Percentiles rank a stretch among this genome's conserved stretches.
phyloP scores from a whole-genome alignment of 1,284 basidiomycete species.

The Leccinum insigne region DNA sequence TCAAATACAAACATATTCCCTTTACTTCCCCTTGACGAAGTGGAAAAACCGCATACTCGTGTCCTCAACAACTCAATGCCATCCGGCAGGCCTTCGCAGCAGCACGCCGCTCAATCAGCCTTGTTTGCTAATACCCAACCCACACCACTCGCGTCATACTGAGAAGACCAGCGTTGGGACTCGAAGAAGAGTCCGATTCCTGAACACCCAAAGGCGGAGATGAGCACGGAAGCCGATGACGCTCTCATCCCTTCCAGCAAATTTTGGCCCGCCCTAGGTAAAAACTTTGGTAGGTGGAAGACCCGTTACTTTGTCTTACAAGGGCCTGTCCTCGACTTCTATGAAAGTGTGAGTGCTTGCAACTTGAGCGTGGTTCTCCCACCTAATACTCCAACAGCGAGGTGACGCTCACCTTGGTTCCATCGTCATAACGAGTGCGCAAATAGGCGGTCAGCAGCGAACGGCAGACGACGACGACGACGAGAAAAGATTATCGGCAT shows the following conservation, averaged over 20 bases:
- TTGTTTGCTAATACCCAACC: conserved; percentile 10
- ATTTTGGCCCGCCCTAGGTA: conserved; percentile 46
- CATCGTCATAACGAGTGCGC: conserved; percentile 84
- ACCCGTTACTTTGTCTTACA: conserved; percentile 93
- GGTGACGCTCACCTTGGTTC: conserved; percentile 90
- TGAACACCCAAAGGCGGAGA: conserved; percentile 26
- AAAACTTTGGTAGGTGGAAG: conserved; percentile 97
- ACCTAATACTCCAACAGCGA: conserved; percentile 51
- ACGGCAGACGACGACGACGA: conserved; percentile 70
- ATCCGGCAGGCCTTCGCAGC: conserved; percentile 15
- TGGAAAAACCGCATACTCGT: conserved; percentile 11
- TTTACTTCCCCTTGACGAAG: conserved; percentile 13
- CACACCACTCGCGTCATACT: conserved; percentile 20
- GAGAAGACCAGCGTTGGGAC: too few relatives aligned
- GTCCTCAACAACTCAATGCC: background rate
- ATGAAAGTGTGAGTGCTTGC: conserved; percentile 78
- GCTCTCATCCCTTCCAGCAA: conserved; percentile 6
- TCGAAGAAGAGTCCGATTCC: conserved; percentile 19
- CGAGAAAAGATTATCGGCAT: conserved; percentile 84
- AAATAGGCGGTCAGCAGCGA: conserved; percentile 62
- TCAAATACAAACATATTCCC: conserved; percentile 29
- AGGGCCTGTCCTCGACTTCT: conserved; percentile 89
- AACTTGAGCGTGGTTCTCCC: conserved; percentile 7
- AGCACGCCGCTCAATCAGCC: conserved; percentile 4
- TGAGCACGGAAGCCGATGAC: background rate